Evolutionary conservation across 345 rosid species (phyloP), one percentile per base, ranked within the genome.

Genomic region (Luvunga scandens): DNA sequence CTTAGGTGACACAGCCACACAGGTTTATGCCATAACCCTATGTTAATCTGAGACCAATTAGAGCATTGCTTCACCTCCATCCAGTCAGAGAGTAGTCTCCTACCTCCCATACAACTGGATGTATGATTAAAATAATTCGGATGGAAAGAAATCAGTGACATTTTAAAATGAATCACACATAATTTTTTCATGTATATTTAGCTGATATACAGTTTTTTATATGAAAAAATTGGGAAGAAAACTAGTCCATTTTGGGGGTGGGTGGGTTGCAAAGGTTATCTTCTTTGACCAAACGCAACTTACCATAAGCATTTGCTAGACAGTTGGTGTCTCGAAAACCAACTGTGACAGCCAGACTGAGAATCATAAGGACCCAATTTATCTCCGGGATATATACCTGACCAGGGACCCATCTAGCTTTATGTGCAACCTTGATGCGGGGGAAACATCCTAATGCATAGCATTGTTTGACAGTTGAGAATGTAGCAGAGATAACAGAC

Each of bases 381-480:
- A 96, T 89, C 92, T 94, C 98, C 8, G 98, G 99, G 79, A 96
- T 90, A 87, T 88, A 94, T 77, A 91, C 91, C 80, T 92, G 97
- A 76, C 94, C 93, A 83, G 76, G 88, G 70, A 86, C 77, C 97
- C 98, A 96, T 82, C 90, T 89, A 72, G 92, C 84, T 82, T 92
- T 91, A 84, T 90, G 95, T 65, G 94, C 95, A 79, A 94, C 84
- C 90, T 96, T 96, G 88, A 94, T 86, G 0, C 94, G 95, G 59
- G 98, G 99, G 77, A 96, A 96, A 82, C 99, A 96, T 79, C 99
- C 98, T 48, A 89, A 83, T 61, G 95, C 91, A 27, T 89, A 89
- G 87, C 94, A 90, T 83, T 96, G 98, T 79, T 90, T 91, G 77
- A 94, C 90, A 48, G 87, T 86, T 34, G 98, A 87, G 89, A 92